Evolutionary conservation across 2,329 filamentous ascomycete genomes (phyloP), one percentile per base, ranked within the genome.

Genomic region (Biscogniauxia marginata): DNA sequence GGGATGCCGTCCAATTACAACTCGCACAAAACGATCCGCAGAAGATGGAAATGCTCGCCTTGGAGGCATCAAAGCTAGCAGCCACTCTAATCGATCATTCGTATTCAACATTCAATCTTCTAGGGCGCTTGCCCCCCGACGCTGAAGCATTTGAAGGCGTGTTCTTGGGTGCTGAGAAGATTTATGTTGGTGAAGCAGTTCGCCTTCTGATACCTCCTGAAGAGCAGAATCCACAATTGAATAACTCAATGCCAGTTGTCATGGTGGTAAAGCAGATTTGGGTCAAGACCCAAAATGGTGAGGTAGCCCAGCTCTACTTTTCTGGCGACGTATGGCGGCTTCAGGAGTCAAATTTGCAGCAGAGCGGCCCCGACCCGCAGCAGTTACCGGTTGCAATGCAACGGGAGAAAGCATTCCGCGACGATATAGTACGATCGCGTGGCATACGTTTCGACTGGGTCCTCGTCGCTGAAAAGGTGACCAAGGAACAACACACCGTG

Each of bases 11-110:
- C 6, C 59, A 71, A 19, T 49, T 75, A 4, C 58, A 70, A 44
- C 69, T 79, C 46, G 64, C 69, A 3, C 65, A 67, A 2, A 68
- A 67, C 18, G 74, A 78, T 49, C 62, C 65, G 0, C 65, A 71
- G n/a, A 73, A 72, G 56, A 71, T 73, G 18, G 77, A 79, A 47
- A 63, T 74, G 8, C 63, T 81, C 7, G 71, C 72, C 1, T 72
- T 82, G 3, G 79, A 82, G 56, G 79, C 79, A 0, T 81, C 79
- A 3, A 82, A 82, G 62, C 71, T 82, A 64, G 79, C 76, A 1
- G 79, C 78, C 3, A 72, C 72, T 18, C 78, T 76, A 55, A 74
- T 81, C 23, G 79, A 81, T 56, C 73, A 75, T 53, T 79, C 77
- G 1, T 80, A 74, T 65, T 81, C 79, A 0, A 70, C 79, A n/a